Evolutionary conservation across 805 yeast species (phyloP).

Genomic region (Ogataea degrootiae): DNA sequence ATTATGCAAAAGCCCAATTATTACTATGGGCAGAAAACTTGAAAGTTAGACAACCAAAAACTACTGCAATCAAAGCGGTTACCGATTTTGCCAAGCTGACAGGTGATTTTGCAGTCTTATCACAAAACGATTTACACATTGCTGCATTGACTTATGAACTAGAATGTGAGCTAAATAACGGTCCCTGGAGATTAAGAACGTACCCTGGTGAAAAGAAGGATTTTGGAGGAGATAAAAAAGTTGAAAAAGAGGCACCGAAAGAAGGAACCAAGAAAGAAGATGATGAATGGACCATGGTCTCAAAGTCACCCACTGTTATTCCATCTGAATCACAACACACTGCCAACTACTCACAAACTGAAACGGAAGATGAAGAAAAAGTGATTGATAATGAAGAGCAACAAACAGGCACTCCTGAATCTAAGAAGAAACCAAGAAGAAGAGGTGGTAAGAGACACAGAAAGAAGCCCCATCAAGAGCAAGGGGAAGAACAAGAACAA

Average conservation of each 20-base stretch:
- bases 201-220: slow-evolving; percentile 60
- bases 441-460: slow-evolving; percentile 66
- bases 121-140: slow-evolving; percentile 88
- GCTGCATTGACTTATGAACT: slow-evolving; percentile 88
- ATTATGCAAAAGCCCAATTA: slow-evolving; percentile 71
- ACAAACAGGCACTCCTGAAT: slow-evolving; percentile 2
- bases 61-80: slow-evolving; percentile 59
- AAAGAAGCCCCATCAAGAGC: slow-evolving; percentile 34
- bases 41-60: slow-evolving; percentile 70
- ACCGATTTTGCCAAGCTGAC: slow-evolving; percentile 76
- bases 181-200: slow-evolving; percentile 66
- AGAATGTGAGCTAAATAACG: slow-evolving; percentile 64
- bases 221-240: slow-evolving; percentile 15
- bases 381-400: slow-evolving; percentile 6
- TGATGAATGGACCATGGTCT: background rate
- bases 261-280: slow-evolving; percentile 4
- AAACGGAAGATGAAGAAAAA: background rate
- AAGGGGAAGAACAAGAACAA: slow-evolving; percentile 4
- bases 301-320: background rate
- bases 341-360: background rate
- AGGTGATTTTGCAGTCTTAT: slow-evolving; percentile 86
- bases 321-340: background rate
- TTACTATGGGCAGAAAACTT: slow-evolving; percentile 75
- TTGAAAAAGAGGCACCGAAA: slow-evolving; percentile 8
- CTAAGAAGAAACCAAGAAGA: slow-evolving; percentile 42